Conservation (phyloP, 2,329 filamentous ascomycete genomes). For the Cercospora beticola region DNA sequence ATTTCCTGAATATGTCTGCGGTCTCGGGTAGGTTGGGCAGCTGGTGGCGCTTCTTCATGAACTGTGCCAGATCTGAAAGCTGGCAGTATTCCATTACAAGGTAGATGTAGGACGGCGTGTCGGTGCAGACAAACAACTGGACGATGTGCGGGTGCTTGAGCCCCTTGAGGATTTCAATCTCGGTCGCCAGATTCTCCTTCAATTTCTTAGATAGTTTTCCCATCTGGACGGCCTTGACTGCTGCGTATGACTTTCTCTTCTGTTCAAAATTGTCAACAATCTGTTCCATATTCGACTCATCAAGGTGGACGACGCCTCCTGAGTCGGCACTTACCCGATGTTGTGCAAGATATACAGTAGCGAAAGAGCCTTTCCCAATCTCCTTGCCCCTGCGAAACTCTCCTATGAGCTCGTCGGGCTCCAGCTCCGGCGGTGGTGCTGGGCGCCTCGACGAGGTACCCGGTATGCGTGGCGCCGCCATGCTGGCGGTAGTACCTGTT, state of each 20-base stretch:
- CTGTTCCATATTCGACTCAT: neutral
- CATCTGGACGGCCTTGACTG: slow-evolving; percentile 94
- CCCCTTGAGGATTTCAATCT: slow-evolving; percentile 92
- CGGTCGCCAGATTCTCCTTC: slow-evolving; percentile 90
- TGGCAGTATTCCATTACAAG: slow-evolving; percentile 99
- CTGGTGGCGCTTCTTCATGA: slow-evolving; percentile 90
- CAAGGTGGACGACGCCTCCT: neutral
- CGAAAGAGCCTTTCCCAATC: slow-evolving; percentile 97
- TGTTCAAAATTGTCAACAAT: slow-evolving; percentile 20
- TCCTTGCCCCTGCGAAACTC: slow-evolving; percentile 81
- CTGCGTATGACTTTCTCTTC: slow-evolving; percentile 79
- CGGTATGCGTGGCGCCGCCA: slow-evolving; percentile 32
- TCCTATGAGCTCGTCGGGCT: slow-evolving; percentile 57
- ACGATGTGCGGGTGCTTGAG: slow-evolving; percentile 97
- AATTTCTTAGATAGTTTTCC: slow-evolving; percentile 91
- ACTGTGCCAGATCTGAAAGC: slow-evolving; percentile 87
- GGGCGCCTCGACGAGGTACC: slow-evolving; percentile 38
- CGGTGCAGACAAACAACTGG: slow-evolving; percentile 89
- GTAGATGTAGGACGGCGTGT: slow-evolving; percentile 85
- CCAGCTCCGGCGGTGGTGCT: slow-evolving; percentile 35
- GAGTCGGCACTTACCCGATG: slow-evolving; percentile 34
- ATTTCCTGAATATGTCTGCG: slow-evolving; percentile 87
- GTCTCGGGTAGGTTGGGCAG: slow-evolving; percentile 77
- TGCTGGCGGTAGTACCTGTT: slow-evolving; percentile 22
- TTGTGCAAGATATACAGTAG: slow-evolving; percentile 70